phyloP scores from a whole-genome alignment of 345 rosid species.

The Boechera retrofracta region DNA sequence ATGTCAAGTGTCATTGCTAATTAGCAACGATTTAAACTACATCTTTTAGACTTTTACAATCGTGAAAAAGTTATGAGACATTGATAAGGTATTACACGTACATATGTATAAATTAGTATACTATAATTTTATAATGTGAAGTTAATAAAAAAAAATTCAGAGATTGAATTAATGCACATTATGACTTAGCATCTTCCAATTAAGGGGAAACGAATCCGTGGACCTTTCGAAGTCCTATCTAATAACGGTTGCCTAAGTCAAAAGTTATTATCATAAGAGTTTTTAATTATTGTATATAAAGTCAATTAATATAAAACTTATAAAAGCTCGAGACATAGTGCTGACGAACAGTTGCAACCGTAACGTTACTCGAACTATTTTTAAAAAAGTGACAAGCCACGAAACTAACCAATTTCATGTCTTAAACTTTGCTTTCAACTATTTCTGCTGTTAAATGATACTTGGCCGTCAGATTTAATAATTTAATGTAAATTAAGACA shows the following conservation, averaged over 20 bases:
- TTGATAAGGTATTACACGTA: neutral
- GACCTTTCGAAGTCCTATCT: slow-evolving; percentile 28
- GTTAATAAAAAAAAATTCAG: slow-evolving; percentile 6
- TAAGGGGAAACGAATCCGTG: neutral
- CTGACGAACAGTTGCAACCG: slow-evolving; percentile 41
- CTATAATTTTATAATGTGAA: slow-evolving; percentile 7
- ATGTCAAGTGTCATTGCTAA: neutral
- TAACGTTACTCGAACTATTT: slow-evolving; percentile 13
- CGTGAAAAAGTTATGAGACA: neutral
- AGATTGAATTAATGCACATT: slow-evolving; percentile 12
- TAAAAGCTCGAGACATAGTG: slow-evolving; percentile 26
- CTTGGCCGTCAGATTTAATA: slow-evolving; percentile 1
- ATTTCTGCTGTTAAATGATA: slow-evolving; percentile 33
- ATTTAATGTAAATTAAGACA: neutral
- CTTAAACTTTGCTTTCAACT: slow-evolving; percentile 40
- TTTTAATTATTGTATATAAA: slow-evolving; percentile 12
- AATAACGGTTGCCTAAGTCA: slow-evolving; percentile 29
- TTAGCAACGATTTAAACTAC: neutral
- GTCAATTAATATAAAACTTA: slow-evolving; percentile 41
- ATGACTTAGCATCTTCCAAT: slow-evolving; percentile 15
- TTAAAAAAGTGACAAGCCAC: slow-evolving; percentile 12
- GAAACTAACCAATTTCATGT: slow-evolving; percentile 29
- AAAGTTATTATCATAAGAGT: slow-evolving; percentile 15
- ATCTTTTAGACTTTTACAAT: neutral
- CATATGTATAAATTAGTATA: neutral